A percentile compares a stretch with the other conserved stretches of the same genome.
phyloP scores from a whole-genome alignment of 805 yeast species.

The Debaryomyces prosopidis region DNA sequence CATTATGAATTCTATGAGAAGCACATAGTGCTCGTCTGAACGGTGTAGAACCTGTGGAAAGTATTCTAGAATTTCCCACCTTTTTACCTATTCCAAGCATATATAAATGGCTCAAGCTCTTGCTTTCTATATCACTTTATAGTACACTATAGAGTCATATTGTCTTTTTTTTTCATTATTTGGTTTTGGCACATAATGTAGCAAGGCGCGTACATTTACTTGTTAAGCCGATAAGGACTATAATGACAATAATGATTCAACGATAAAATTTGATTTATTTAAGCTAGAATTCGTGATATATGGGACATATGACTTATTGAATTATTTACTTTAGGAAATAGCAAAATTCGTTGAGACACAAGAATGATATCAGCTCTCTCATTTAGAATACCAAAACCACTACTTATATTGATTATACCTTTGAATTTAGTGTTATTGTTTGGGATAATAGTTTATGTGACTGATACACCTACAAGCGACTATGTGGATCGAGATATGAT shows the following conservation, averaged over 20 bases:
- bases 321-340: too few relatives aligned
- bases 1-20: neutral
- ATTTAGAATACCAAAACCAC: constrained; percentile 10
- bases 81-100: neutral
- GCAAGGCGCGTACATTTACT: neutral
- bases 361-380: constrained; percentile 19
- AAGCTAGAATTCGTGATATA: too few relatives aligned
- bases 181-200: neutral
- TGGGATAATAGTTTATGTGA: constrained; percentile 8
- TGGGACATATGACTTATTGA: too few relatives aligned
- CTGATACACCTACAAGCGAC: constrained; percentile 1
- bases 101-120: neutral
- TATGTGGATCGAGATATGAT: constrained; percentile 3
- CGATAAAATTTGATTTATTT: too few relatives aligned
- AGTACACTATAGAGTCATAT: too few relatives aligned
- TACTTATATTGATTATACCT: constrained; percentile 8
- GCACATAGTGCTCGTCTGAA: neutral
- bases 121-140: too few relatives aligned
- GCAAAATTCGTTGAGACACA: neutral
- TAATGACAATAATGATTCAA: too few relatives aligned
- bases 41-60: neutral
- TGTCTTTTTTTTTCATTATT: neutral
- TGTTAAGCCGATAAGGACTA: neutral
- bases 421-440: constrained; percentile 12
- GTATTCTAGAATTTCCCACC: neutral